phyloP scores from a whole-genome alignment of 139 green algal species.

The Tetradesmus lagerheimii region DNA sequence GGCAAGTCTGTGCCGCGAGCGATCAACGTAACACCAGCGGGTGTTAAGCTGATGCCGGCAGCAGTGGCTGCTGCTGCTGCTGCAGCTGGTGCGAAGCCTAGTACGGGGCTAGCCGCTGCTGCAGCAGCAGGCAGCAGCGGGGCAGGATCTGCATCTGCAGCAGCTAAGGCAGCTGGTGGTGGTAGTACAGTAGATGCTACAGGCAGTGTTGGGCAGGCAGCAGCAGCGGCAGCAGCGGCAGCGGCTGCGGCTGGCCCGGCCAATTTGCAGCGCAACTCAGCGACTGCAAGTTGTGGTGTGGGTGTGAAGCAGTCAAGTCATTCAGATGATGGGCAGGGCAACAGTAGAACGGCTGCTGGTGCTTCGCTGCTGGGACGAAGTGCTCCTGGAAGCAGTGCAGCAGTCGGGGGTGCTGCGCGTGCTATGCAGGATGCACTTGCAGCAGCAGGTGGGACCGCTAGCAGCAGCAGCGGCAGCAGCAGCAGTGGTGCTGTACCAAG shows the following conservation, averaged over 20 bases:
- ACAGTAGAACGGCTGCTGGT: neutral
- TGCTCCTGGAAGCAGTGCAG: neutral
- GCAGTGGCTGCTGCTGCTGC: neutral
- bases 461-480: neutral
- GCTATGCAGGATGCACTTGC: neutral
- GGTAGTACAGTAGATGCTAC: neutral
- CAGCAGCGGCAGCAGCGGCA: constrained; percentile 2
- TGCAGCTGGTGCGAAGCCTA: neutral
- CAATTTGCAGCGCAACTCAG: neutral
- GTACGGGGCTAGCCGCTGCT: neutral
- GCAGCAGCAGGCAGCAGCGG: neutral
- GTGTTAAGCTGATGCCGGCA: neutral
- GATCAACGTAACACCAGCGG: constrained; percentile 36
- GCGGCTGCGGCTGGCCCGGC: neutral
- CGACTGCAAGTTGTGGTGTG: neutral
- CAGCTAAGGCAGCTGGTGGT: neutral
- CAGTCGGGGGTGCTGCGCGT: neutral
- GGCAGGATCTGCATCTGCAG: neutral
- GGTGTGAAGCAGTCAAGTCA: neutral
- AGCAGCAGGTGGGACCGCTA: neutral
- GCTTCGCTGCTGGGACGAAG: neutral
- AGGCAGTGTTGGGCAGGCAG: neutral
- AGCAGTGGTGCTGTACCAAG: neutral
- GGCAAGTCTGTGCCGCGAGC: constrained; percentile 33
- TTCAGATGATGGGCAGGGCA: neutral